phyloP scores from a whole-genome alignment of 371 early-diverging fungal species.

The Mortierella sp. region DNA sequence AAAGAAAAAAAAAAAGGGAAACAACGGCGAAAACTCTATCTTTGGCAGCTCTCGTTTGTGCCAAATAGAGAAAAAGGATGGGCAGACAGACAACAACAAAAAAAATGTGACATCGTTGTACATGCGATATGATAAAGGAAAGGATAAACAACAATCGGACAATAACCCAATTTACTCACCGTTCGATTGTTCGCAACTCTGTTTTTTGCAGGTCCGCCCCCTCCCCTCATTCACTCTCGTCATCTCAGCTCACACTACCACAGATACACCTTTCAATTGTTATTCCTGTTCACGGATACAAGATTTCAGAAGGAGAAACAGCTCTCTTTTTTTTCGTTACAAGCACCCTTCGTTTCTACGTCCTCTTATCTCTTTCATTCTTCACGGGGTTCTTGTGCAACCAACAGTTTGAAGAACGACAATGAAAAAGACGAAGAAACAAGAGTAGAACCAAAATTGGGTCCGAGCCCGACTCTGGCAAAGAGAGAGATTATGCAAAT shows the following conservation, averaged over 20 bases:
- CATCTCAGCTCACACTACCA: not conserved
- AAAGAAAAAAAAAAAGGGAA: not conserved
- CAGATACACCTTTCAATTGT: not conserved
- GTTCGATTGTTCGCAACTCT: not conserved
- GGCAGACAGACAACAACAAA: not conserved
- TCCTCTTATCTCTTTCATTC: not conserved
- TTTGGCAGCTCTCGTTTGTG: not conserved
- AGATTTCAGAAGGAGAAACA: not conserved
- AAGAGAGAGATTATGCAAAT: not conserved
- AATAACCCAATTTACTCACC: not conserved
- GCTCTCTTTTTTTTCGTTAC: not conserved
- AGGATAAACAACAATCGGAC: not conserved
- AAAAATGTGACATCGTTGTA: not conserved
- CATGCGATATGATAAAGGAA: not conserved
- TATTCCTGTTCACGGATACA: constrained; percentile 7
- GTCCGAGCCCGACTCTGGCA: not conserved
- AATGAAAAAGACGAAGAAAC: not conserved
- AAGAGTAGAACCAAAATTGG: constrained; percentile 12
- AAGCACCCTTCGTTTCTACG: not conserved
- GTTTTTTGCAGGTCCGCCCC: constrained; percentile 9
- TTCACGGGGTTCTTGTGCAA: constrained; percentile 5
- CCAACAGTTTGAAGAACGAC: constrained; percentile 6
- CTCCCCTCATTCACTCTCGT: not conserved
- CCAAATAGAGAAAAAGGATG: not conserved
- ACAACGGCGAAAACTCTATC: not conserved